A percentile compares a stretch with the other conserved stretches of the same genome.
These are phyloP conservation scores for Aegilops sharonensis DNA, from an alignment of 176 grass and related monocot genomes.

Conservation along the genomic window DNA sequence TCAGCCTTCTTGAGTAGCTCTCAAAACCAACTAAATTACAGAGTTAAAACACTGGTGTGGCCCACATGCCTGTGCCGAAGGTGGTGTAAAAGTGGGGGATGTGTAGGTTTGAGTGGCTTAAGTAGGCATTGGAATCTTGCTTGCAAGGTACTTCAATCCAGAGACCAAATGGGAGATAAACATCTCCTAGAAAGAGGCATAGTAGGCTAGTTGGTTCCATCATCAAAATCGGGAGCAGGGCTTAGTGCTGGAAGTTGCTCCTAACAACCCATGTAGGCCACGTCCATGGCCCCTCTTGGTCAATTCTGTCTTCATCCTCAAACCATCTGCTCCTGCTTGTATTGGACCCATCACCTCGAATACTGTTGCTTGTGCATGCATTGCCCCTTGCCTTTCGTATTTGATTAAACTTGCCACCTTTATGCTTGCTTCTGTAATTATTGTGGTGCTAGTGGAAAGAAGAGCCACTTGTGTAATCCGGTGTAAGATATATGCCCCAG, in stretches of 20 bases:
- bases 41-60: neutral
- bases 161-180: conserved; percentile 26
- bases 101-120: conserved; percentile 41
- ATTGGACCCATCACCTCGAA: conserved; percentile 22
- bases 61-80: neutral
- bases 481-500: neutral
- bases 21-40: neutral
- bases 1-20: neutral
- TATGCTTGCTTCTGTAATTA: conserved; percentile 30
- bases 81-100: conserved; percentile 34
- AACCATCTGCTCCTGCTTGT: conserved; percentile 1
- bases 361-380: conserved; percentile 34
- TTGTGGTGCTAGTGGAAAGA: neutral
- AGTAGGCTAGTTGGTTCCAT: conserved; percentile 41
- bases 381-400: neutral
- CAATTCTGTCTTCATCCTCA: conserved; percentile 22
- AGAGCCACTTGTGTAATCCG: neutral
- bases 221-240: conserved; percentile 40
- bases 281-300: neutral
- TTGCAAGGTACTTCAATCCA: conserved; percentile 72
- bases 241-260: conserved; percentile 53
- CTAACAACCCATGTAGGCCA: conserved; percentile 43
- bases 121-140: conserved; percentile 33
- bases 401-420: conserved; percentile 21
- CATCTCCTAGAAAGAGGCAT: conserved; percentile 24